These are phyloP conservation scores for Heterobasidion parviporum DNA, from an alignment of 1,284 basidiomycete species.

Conservation along the genomic window DNA sequence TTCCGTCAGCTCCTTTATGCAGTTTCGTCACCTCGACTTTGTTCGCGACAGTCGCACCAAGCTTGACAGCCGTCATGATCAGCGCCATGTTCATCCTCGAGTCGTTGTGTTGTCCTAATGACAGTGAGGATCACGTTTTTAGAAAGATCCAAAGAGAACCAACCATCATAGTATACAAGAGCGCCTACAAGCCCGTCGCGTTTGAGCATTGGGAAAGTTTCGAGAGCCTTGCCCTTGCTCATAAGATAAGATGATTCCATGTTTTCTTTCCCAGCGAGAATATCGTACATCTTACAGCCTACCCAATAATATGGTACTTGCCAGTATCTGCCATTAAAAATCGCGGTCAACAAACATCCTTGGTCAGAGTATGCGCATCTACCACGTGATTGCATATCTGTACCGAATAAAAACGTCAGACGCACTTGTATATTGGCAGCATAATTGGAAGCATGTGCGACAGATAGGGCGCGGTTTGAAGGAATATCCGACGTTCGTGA, in stretches of 20 bases:
- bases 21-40: constrained; percentile 83
- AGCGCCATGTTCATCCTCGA: constrained; percentile 96
- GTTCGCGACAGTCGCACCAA: constrained; percentile 87
- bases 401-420: neutral
- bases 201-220: constrained; percentile 96
- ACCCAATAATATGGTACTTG: constrained; percentile 95
- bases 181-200: constrained; percentile 89
- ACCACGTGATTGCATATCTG: neutral
- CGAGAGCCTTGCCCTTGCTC: constrained; percentile 87
- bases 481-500: constrained; percentile 88
- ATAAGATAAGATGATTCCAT: constrained; percentile 96
- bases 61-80: constrained; percentile 89
- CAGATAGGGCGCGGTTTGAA: constrained; percentile 94
- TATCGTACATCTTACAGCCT: constrained; percentile 95
- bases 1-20: constrained; percentile 62
- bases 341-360: neutral
- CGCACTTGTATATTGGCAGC: constrained; percentile 85
- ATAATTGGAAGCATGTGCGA: constrained; percentile 91
- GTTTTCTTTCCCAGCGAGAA: constrained; percentile 93
- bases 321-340: constrained; percentile 66
- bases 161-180: constrained; percentile 95
- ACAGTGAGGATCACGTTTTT: neutral
- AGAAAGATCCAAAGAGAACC: constrained; percentile 10
- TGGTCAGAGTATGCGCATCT: neutral
- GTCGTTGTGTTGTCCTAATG: constrained; percentile 93